Percentiles rank a stretch among this genome's conserved stretches.
Conservation (phyloP, 371 early-diverging fungal species). For the Actinomucor elegans region DNA sequence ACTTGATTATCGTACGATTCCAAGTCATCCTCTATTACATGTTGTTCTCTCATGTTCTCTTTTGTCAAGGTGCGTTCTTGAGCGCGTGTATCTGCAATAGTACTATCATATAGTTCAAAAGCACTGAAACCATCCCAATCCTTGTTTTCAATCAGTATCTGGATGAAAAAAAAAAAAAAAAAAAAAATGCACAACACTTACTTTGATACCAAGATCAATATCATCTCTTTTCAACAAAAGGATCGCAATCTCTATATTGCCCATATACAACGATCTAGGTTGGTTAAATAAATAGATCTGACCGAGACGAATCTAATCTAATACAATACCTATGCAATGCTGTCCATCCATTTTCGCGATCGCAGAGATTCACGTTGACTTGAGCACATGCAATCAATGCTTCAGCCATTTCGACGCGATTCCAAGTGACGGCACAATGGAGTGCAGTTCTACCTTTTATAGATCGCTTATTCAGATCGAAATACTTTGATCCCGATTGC, state of each 20-base stretch:
- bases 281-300: no score
- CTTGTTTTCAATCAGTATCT: no score
- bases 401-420: slow-evolving; percentile 41
- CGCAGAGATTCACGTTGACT: slow-evolving; percentile 63
- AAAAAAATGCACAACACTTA: no score
- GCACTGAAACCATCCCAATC: slow-evolving; percentile 37
- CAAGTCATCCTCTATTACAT: no score
- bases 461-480: slow-evolving; percentile 50
- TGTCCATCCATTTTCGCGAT: slow-evolving; percentile 74
- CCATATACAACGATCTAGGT: slow-evolving; percentile 62
- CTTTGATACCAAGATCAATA: slow-evolving; percentile 55
- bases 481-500: slow-evolving; percentile 17
- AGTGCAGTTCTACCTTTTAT: slow-evolving; percentile 46
- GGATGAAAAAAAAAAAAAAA: no score
- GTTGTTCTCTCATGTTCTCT: not conserved
- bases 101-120: slow-evolving; percentile 28
- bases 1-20: no score
- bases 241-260: slow-evolving; percentile 61
- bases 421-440: slow-evolving; percentile 49
- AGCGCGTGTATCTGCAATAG: slow-evolving; percentile 14
- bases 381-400: slow-evolving; percentile 45
- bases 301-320: no score
- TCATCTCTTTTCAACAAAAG: slow-evolving; percentile 53
- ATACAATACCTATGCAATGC: slow-evolving; percentile 66
- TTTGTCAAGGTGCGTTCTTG: not conserved